Conservation (phyloP, 495 filamentous ascomycete genomes). For the Penicillium ochrochloron region DNA sequence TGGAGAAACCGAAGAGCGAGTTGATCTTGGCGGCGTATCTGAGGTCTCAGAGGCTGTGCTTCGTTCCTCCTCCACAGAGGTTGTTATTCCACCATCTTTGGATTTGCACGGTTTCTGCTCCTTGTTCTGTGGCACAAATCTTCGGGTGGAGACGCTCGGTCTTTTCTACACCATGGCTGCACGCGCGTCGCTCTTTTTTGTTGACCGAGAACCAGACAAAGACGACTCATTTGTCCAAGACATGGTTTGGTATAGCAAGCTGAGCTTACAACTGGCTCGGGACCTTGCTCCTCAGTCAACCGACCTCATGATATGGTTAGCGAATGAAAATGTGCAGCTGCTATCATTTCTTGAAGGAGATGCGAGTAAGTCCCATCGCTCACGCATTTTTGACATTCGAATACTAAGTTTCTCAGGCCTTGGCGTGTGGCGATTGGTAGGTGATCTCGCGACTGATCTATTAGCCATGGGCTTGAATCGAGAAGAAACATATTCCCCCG, state of each 20-base stretch:
- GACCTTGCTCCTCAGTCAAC: conserved; percentile 27
- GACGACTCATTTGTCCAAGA: conserved; percentile 19
- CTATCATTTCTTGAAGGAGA: conserved; percentile 26
- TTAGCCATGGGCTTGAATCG: conserved; percentile 27
- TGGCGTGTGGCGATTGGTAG: conserved; percentile 25
- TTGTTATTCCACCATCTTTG: conserved; percentile 19
- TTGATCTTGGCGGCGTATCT: background rate
- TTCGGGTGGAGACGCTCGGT: conserved; percentile 30
- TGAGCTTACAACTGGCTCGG: conserved; percentile 24
- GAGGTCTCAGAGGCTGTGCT: conserved; percentile 14
- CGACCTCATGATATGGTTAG: conserved; percentile 27
- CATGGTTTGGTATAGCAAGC: conserved; percentile 25
- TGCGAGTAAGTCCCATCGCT: conserved; percentile 21
- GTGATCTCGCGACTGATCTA: conserved; percentile 28
- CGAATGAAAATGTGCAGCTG: conserved; percentile 25
- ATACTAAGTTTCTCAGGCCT: conserved; percentile 22
- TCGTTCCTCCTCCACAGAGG: conserved; percentile 19
- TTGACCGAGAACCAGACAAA: conserved; percentile 9
- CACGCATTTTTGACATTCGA: background rate
- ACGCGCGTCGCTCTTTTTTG: conserved; percentile 19
- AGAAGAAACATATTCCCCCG: conserved; percentile 26
- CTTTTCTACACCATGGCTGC: conserved; percentile 27
- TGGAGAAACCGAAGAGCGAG: background rate
- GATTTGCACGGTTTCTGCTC: conserved; percentile 20
- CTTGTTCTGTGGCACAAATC: conserved; percentile 21